Evolutionary conservation across 768 basidiomycete genomes (phyloP), one percentile per base, ranked within the genome.

Genomic region (Candolleomyces aberdarensis): DNA sequence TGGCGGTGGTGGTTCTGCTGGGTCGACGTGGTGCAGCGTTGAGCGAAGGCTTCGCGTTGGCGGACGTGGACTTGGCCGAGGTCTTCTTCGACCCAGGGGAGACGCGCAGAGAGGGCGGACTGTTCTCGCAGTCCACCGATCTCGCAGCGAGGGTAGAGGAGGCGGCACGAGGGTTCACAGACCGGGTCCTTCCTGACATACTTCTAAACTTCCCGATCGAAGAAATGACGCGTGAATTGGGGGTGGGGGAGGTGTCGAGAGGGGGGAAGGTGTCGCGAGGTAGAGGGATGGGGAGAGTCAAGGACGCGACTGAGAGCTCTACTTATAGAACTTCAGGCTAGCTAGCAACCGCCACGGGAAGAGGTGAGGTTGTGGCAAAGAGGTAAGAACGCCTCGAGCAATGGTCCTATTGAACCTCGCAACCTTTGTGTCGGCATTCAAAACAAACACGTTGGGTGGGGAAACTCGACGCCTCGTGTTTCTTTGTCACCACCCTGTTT

Each of bases 391-490:
- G 36, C 36, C 8, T 36, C 36, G 36, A 36, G 36, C 52, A 53
- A 32, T 32, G 32, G n/a, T 53, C 36, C 54, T 36, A 5, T 41
- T 56, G 22, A 39, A 56, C 54, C 54, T 20, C 14, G 41, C 54
- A 29, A 43, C 54, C 54, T 56, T 56, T 56, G 36, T 36, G 54
- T 56, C 54, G 39, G 54, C n/a, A 43, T 56, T 56, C 41, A 56
- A 36, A 41, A 39, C 9, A 40, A 56, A 56, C 54, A 56, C 54
- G 54, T 56, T 56, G 54, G 22, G 40, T 11, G 13, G 40, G 36
- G 36, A 36, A 36, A 36, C 36, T 36, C 31, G n/a, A 19, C 54
- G 54, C 54, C 54, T 56, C 54, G 54, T 56, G 54, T 56, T 56
- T 56, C 54, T 56, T 56, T 56, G 54, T 56, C 54, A 56, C 52